phyloP scores from a whole-genome alignment of 1,139 yeast species.

The Magnusiomyces tetraspermus region DNA sequence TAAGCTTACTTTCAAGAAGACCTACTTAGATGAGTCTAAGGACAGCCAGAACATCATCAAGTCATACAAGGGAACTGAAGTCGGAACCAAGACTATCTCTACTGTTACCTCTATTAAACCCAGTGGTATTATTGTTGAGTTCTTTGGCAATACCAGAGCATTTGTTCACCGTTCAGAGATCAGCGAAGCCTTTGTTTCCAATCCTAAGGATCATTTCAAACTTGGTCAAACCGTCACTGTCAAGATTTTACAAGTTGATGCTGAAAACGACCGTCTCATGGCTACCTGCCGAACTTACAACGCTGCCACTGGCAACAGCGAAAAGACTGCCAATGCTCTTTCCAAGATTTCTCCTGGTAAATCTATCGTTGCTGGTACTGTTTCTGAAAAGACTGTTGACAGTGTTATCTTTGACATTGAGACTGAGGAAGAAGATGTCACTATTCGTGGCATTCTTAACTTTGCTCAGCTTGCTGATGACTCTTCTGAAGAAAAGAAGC shows the following conservation, averaged over 20 bases:
- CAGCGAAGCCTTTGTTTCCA: conserved; percentile 74
- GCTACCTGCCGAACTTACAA: conserved; percentile 52
- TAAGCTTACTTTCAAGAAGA: conserved; percentile 68
- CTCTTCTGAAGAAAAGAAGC: conserved; percentile 76
- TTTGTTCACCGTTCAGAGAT: conserved; percentile 81
- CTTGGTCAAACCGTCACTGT: conserved; percentile 80
- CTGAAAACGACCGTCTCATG: conserved; percentile 46
- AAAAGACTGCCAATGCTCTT: conserved; percentile 38
- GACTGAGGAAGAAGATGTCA: conserved; percentile 36
- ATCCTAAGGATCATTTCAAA: conserved; percentile 68
- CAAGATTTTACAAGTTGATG: conserved; percentile 50
- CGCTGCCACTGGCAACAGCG: conserved; percentile 34
- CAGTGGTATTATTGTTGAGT: conserved; percentile 62
- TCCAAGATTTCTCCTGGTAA: conserved; percentile 49
- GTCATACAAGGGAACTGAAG: conserved; percentile 42
- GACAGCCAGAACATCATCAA: conserved; percentile 49
- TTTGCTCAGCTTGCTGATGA: conserved; percentile 70
- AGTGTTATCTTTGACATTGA: conserved; percentile 57
- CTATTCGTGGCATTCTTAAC: conserved; percentile 58
- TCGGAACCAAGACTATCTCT: conserved; percentile 61
- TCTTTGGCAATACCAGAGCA: conserved; percentile 70
- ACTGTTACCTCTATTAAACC: conserved; percentile 65
- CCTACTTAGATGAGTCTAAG: conserved; percentile 48
- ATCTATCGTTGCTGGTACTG: conserved; percentile 49
- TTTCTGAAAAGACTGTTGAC: conserved; percentile 62